phyloP scores from a whole-genome alignment of 208 protist species.

The Wallacemonas rigidus region DNA sequence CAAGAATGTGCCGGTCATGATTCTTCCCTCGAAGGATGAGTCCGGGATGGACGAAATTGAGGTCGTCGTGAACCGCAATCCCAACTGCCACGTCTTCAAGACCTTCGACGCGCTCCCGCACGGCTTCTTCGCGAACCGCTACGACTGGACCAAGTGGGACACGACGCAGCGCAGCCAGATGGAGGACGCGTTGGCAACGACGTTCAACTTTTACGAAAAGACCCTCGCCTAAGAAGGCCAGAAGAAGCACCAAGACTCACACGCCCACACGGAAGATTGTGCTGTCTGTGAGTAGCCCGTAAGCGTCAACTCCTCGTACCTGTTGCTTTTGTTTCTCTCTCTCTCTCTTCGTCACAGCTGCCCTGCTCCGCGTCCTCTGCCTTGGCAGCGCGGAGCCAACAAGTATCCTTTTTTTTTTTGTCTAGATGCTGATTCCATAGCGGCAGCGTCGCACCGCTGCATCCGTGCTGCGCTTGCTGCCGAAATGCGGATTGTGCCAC shows the following conservation, averaged over 20 bases:
- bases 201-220: slow-evolving; percentile 39
- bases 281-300: too few relatives aligned
- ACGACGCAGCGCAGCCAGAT: slow-evolving; percentile 28
- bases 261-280: too few relatives aligned
- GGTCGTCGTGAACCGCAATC: slow-evolving; percentile 31
- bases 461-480: too few relatives aligned
- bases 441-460: too few relatives aligned
- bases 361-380: neutral
- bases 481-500: too few relatives aligned
- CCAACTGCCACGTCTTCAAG: slow-evolving; percentile 36
- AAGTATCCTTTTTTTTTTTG: neutral
- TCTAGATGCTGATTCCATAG: neutral
- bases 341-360: neutral
- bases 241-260: too few relatives aligned
- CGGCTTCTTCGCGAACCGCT: slow-evolving; percentile 57
- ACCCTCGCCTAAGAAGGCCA: slow-evolving; percentile 19
- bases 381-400: too few relatives aligned
- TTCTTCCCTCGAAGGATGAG: slow-evolving; percentile 63
- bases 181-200: slow-evolving; percentile 24
- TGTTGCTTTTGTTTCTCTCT: neutral
- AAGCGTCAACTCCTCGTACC: too few relatives aligned
- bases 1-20: slow-evolving; percentile 31
- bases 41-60: slow-evolving; percentile 34
- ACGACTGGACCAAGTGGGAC: slow-evolving; percentile 34
- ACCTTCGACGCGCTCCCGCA: slow-evolving; percentile 43